Conservation (phyloP, 2,329 filamentous ascomycete species). For the Aspergillus quadricinctus region DNA sequence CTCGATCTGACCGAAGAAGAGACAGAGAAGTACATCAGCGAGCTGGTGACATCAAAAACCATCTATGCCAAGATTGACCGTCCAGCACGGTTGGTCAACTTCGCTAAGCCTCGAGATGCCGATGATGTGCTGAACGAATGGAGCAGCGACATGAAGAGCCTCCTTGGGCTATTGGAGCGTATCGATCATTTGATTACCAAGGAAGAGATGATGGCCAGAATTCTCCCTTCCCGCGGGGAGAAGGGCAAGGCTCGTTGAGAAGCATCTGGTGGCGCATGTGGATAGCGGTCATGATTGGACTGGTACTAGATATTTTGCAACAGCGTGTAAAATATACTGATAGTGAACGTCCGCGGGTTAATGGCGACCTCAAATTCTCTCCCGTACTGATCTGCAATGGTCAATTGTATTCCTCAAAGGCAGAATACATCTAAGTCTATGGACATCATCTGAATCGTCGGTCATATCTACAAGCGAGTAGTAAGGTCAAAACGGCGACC, state of each 20-base stretch:
- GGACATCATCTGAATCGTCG: conserved; percentile 3
- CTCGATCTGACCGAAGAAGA: conserved; percentile 91
- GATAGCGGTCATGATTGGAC: conserved; percentile 4
- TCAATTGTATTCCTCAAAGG: not conserved
- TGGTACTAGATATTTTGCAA: conserved; percentile 14
- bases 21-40: conserved; percentile 98
- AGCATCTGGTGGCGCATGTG: conserved; percentile 2
- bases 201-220: conserved; percentile 99
- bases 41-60: conserved; percentile 94
- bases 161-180: conserved; percentile 77
- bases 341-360: conserved; percentile 18
- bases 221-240: conserved; percentile 59
- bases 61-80: conserved; percentile 97
- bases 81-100: conserved; percentile 85
- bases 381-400: not conserved
- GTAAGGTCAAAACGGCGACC: not conserved
- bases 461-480: not conserved
- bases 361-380: not conserved
- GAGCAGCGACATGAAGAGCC: conserved; percentile 96
- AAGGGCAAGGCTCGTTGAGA: conserved; percentile 36
- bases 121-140: conserved; percentile 98
- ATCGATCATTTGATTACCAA: conserved; percentile 99
- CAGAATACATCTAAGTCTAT: not conserved
- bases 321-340: conserved; percentile 29
- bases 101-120: conserved; percentile 88